Evolutionary conservation across 441 rosid genomes (phyloP), one percentile per base, ranked within the genome.

Genomic region (Pelargonium exstipulatum): DNA sequence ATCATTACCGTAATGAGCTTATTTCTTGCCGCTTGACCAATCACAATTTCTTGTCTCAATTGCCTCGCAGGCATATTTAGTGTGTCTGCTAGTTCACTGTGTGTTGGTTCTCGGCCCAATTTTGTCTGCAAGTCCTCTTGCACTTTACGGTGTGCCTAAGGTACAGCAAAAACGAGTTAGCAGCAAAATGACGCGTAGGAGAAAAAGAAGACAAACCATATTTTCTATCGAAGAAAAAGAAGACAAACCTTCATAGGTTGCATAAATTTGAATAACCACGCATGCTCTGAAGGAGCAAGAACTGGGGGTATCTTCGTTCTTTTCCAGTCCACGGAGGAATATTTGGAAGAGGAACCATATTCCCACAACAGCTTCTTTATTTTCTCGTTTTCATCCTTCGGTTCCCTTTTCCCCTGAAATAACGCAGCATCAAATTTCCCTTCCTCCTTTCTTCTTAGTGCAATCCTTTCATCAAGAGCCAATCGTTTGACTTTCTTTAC

Each of bases 241-340:
- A 48, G 49, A 43, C 74, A 69, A 73, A 89, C 97, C 90, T 93
- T 89, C 97, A 88, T 86, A 10, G 96, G 96, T 73, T 90, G 95
- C 92, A 93, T 87, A 76, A 88, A 70, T 81, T 86, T 93, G 83
- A 90, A 93, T 87, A 93, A 73, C 97, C 97, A 90, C 57, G 77
- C 57, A 74, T 93, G 97, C 74, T 93, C 97, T 1, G 85, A 55
- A 0, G 90, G 85, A 51, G 90, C 73, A 65, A 93, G 89, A 80
- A 93, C 97, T 0, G 93, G 98, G 69, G 97, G 98, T 69, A 90
- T 89, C 86, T 86, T 89, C 97, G 85, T 89, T 65, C 85, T 93
- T 43, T 84, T 91, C 98, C 98, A 93, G 76, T 93, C 98, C 82
- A 93, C 78, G 83, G 88, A 87, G 20, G 72, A 84, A 70, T 87